These are phyloP conservation scores for Kwoniella dendrophila DNA, from an alignment of 768 basidiomycete genomes.

Conservation along the genomic window DNA sequence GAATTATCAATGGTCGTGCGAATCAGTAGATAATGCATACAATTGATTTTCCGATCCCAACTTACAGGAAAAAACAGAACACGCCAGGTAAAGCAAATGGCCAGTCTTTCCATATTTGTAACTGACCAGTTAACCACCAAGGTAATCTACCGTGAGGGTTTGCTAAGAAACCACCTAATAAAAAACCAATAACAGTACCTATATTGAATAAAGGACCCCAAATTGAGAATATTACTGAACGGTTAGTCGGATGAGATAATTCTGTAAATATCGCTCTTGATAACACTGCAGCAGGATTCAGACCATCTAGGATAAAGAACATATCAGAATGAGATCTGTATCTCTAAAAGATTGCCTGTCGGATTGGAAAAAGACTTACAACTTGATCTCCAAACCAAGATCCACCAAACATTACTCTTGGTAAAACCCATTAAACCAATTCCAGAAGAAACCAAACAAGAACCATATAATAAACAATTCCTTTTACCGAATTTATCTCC, in stretches of 20 bases:
- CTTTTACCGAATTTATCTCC: constrained; percentile 39
- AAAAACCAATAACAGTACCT: constrained; percentile 34
- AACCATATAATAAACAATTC: constrained; percentile 33
- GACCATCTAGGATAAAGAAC: constrained; percentile 29
- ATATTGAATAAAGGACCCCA: constrained; percentile 33
- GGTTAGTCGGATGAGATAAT: constrained; percentile 33
- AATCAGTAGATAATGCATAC: no score
- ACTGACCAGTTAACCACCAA: constrained; percentile 32
- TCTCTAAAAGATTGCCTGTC: background rate
- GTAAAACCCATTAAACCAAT: constrained; percentile 38
- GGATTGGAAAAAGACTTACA: constrained; percentile 28
- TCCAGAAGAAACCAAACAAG: constrained; percentile 6
- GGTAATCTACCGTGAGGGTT: constrained; percentile 35
- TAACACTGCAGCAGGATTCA: constrained; percentile 31
- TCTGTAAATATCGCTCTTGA: constrained; percentile 32
- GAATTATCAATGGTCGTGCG: no score
- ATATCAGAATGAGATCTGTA: background rate
- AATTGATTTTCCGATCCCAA: no score
- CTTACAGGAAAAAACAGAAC: constrained; percentile 24
- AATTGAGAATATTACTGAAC: constrained; percentile 38
- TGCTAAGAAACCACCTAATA: constrained; percentile 34
- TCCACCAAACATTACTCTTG: constrained; percentile 30
- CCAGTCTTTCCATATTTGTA: constrained; percentile 26
- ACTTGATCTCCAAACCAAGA: constrained; percentile 37
- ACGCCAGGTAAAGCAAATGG: constrained; percentile 45